A percentile compares a stretch with the other conserved stretches of the same genome.
phyloP scores from a whole-genome alignment of 495 filamentous ascomycete genomes.

The Trichocladium antarcticum region DNA sequence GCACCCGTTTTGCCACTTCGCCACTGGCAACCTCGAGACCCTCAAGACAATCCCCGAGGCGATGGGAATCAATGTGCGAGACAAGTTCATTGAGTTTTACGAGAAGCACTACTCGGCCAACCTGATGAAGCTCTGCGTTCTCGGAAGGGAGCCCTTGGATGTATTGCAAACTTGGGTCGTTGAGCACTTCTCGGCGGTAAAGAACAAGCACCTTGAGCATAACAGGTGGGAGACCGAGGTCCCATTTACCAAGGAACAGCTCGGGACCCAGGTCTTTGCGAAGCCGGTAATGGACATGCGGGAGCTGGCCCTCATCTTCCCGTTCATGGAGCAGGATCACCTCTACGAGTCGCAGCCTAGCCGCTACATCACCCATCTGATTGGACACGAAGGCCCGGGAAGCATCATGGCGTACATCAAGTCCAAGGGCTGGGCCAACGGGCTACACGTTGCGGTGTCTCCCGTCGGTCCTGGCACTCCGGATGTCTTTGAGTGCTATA shows the following conservation, averaged over 20 bases:
- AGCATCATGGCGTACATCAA: constrained; percentile 95
- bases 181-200: constrained; percentile 72
- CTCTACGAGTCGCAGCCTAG: constrained; percentile 76
- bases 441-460: constrained; percentile 65
- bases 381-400: constrained; percentile 93
- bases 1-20: constrained; percentile 94
- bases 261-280: constrained; percentile 76
- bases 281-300: constrained; percentile 94
- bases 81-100: constrained; percentile 92
- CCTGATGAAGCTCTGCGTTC: constrained; percentile 84
- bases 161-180: constrained; percentile 77
- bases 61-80: constrained; percentile 74
- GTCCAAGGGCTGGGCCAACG: constrained; percentile 89
- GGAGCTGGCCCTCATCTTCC: constrained; percentile 75
- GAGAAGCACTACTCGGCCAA: constrained; percentile 90
- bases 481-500: constrained; percentile 62
- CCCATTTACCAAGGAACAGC: constrained; percentile 54
- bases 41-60: constrained; percentile 75
- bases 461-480: constrained; percentile 72
- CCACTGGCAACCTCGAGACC: constrained; percentile 84
- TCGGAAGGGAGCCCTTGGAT: constrained; percentile 83
- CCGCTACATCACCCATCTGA: constrained; percentile 83
- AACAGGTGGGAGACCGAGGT: constrained; percentile 70
- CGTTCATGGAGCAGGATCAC: constrained; percentile 78
- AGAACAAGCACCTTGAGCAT: constrained; percentile 73